These are phyloP conservation scores for Arabis hirsuta DNA, from an alignment of 345 rosid genomes.

Conservation along the genomic window DNA sequence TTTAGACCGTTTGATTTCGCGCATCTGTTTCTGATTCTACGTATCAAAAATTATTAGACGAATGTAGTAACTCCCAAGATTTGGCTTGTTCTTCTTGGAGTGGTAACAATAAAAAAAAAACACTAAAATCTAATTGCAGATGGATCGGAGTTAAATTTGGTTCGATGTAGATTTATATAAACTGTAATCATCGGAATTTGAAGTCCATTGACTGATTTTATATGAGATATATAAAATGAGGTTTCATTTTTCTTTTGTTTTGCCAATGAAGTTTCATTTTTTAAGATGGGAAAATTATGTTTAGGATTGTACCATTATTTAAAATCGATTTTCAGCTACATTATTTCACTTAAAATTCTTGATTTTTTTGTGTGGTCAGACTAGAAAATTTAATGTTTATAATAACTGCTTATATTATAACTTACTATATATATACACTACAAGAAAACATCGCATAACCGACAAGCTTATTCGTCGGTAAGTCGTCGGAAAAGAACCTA, in stretches of 20 bases:
- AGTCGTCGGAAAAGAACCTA: too few species aligned
- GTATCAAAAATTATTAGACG: too few species aligned
- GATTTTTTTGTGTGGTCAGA: too few species aligned
- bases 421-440: not conserved
- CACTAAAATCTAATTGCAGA: not conserved
- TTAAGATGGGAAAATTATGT: not conserved
- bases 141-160: not conserved
- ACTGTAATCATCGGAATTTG: not conserved
- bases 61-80: not conserved
- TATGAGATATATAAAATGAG: not conserved
- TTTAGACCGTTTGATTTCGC: too few species aligned
- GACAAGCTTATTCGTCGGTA: too few species aligned
- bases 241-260: not conserved
- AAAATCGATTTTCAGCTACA: not conserved
- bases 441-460: too few species aligned
- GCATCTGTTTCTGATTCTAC: too few species aligned
- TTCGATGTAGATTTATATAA: not conserved
- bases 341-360: not conserved
- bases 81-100: not conserved
- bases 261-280: not conserved
- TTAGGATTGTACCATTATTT: not conserved
- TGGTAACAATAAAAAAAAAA: not conserved
- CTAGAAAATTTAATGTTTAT: not conserved
- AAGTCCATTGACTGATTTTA: not conserved
- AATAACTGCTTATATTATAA: too few species aligned